Percentiles rank a stretch among this genome's conserved stretches.
Conservation (phyloP, 2,329 filamentous ascomycete genomes). For the Hypocreales sp. region DNA sequence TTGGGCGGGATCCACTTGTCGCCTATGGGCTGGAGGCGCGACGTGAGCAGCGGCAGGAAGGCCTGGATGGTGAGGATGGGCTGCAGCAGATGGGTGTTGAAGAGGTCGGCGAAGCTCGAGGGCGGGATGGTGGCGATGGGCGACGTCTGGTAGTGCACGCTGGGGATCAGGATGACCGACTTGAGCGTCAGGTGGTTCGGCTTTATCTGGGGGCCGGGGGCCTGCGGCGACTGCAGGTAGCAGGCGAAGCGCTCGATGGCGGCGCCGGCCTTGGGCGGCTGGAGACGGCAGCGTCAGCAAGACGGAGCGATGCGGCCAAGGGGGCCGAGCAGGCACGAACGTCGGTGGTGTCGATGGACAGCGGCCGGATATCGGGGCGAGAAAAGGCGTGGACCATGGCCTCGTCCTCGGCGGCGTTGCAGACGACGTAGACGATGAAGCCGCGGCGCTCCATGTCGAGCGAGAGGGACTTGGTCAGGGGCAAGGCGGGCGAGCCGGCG, state of each 20-base stretch:
- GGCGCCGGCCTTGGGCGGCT: conserved; percentile 53
- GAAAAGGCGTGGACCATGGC: conserved; percentile 58
- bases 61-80: conserved; percentile 80
- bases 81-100: conserved; percentile 83
- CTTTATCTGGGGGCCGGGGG: conserved; percentile 60
- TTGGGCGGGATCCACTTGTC: conserved; percentile 42
- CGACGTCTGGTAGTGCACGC: conserved; percentile 63
- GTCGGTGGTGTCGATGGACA: conserved; percentile 72
- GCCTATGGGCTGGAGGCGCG: conserved; percentile 36
- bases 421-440: conserved; percentile 86
- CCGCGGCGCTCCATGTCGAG: conserved; percentile 80
- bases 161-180: conserved; percentile 72
- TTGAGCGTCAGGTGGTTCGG: conserved; percentile 63
- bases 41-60: conserved; percentile 67
- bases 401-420: conserved; percentile 75
- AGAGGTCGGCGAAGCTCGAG: conserved; percentile 71
- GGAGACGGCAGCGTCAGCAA: conserved; percentile 1
- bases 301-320: not conserved
- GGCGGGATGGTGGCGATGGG: conserved; percentile 76
- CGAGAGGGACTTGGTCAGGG: conserved; percentile 68
- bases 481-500: conserved; percentile 73
- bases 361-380: conserved; percentile 65
- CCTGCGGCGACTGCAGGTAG: conserved; percentile 59
- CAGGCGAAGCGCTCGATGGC: conserved; percentile 58
- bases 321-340: conserved; percentile 26